Base-by-base conservation (phyloP, 352 stramenopile species). In the Globisporangium viniferum region DNA sequence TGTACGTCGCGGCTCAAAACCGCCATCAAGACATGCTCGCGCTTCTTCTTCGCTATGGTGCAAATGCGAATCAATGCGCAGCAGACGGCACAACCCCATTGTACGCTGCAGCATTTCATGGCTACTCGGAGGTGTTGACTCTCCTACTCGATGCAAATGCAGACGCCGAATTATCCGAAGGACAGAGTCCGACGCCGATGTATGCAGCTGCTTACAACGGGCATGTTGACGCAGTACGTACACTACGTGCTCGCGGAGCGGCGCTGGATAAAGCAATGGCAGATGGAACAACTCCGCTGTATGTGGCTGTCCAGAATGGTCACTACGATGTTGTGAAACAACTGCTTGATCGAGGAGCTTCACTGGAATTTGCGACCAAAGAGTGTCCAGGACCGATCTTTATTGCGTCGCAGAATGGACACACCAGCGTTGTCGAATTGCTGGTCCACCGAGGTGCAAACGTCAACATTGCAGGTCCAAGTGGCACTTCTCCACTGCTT, bases 141-240 rank as follows among this genome's bases (percentile, higher is more conserved):
- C 44, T 59, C 46, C 46, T 66, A n/a, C 46, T 66, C 22, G 29
- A 57, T n/a, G 46, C n/a, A 49, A 22, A 56, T 24, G 60, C 60
- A 18, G 46, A 27, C 8, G 24, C 20, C 22, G 60, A 66, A 49
- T 18, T 66, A 18, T 18, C 29, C 36, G 10, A 56, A 35, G 60
- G 60, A 7, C 18, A 24, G 12, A 59, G 46, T 20, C 24, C 46
- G 3, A 51, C 60, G 18, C 60, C 60, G 2, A 31, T 66, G 24
- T 66, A 66, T 31, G 60, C 60, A 59, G 60, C 60, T 20, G 60
- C 46, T 41, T 58, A 58, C 31, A 66, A 29, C 8, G 60, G 60
- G 0, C 48, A 66, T n/a, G 22, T 20, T 18, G 46, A 59, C 6
- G 31, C 27, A 33, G 46, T 49, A 22, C 20, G 29, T 6, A 6